These are phyloP conservation scores for Globisporangium middletonii DNA, from an alignment of 352 stramenopile genomes.

Conservation along the genomic window DNA sequence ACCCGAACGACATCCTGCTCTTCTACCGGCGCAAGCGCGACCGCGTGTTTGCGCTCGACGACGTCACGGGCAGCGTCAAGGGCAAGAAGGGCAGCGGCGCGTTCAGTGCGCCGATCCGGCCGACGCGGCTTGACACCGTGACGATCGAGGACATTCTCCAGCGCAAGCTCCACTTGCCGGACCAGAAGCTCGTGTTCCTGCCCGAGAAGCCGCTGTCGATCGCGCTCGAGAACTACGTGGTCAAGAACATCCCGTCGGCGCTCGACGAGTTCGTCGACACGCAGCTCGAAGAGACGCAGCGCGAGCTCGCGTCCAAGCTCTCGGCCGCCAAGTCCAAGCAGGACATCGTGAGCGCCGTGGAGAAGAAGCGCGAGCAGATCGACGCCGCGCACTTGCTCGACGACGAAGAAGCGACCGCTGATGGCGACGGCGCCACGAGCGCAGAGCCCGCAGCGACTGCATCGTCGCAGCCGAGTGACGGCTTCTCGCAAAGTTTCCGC, in stretches of 20 bases:
- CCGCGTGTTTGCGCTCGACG: slow-evolving; percentile 33
- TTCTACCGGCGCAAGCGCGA: slow-evolving; percentile 74
- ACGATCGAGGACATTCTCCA: slow-evolving; percentile 78
- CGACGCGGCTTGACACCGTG: slow-evolving; percentile 50
- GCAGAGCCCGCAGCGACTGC: neutral
- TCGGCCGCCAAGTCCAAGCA: slow-evolving; percentile 45
- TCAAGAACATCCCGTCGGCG: slow-evolving; percentile 76
- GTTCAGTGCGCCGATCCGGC: slow-evolving; percentile 44
- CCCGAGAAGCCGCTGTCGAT: slow-evolving; percentile 60
- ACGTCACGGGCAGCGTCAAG: slow-evolving; percentile 15
- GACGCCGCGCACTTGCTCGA: slow-evolving; percentile 48
- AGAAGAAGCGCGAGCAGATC: slow-evolving; percentile 55
- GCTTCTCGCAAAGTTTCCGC: slow-evolving; percentile 19
- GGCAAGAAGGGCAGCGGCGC: slow-evolving; percentile 19
- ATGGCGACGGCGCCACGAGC: slow-evolving; percentile 1
- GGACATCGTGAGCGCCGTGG: slow-evolving; percentile 58
- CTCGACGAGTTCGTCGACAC: slow-evolving; percentile 73
- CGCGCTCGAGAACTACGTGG: slow-evolving; percentile 73
- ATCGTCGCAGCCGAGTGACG: slow-evolving; percentile 9
- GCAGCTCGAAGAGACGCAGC: slow-evolving; percentile 66
- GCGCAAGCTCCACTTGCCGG: slow-evolving; percentile 49
- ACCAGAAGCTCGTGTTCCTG: slow-evolving; percentile 73
- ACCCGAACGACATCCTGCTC: slow-evolving; percentile 84
- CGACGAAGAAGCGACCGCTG: slow-evolving; percentile 38
- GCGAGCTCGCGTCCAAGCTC: slow-evolving; percentile 39